phyloP scores from a whole-genome alignment of 176 grass and related monocot species.

The Avena atlantica region DNA sequence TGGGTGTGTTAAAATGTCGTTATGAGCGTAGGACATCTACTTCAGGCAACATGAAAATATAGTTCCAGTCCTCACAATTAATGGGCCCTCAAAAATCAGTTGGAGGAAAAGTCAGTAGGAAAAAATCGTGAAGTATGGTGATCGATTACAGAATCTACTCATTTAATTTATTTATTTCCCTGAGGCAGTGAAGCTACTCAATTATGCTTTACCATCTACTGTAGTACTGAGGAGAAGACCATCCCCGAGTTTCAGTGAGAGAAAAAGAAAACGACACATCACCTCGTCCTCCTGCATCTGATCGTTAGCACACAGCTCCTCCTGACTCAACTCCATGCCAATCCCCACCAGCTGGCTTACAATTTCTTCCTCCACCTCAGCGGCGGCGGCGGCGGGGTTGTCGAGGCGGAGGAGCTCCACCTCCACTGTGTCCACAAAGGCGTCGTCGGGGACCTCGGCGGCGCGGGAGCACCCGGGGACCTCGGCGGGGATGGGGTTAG shows the following conservation, averaged over 20 bases:
- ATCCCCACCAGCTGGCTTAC: conserved; percentile 37
- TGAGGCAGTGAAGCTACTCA: neutral
- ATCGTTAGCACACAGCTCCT: conserved; percentile 44
- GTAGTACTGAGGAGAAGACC: neutral
- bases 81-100: neutral
- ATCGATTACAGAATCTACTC: neutral
- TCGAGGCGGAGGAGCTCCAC: neutral
- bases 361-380: conserved; percentile 40
- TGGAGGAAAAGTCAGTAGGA: neutral
- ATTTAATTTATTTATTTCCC: neutral
- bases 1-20: neutral
- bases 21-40: neutral
- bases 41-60: neutral
- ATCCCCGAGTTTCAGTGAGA: neutral
- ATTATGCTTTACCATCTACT: neutral
- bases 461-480: neutral
- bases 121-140: neutral
- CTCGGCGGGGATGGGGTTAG: neutral
- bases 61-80: neutral
- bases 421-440: neutral
- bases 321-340: conserved; percentile 47
- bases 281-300: conserved; percentile 70
- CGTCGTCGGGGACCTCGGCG: neutral
- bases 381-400: neutral
- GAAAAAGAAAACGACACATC: neutral